Percentiles rank a stretch among this genome's conserved stretches.
Evolutionary conservation across 306 rosid genomes (phyloP).

Genomic region (Cucumis melo): DNA sequence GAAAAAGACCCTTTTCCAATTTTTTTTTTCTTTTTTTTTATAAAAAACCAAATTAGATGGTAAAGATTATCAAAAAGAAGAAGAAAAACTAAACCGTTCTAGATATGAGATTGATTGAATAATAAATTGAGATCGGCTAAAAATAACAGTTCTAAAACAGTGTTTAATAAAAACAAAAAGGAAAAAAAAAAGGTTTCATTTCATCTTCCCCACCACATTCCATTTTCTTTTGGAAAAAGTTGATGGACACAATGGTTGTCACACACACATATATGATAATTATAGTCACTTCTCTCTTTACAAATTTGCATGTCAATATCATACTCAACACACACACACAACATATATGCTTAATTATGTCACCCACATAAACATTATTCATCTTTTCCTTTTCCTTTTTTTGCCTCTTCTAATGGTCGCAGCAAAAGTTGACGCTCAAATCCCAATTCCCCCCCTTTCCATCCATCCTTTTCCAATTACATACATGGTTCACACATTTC

Average conservation of each 20-base stretch:
- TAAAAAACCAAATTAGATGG: no score
- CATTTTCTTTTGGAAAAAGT: neutral
- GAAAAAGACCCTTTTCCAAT: no score
- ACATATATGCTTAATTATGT: neutral
- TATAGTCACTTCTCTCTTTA: neutral
- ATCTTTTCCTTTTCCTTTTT: neutral
- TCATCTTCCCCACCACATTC: neutral
- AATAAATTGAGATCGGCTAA: no score
- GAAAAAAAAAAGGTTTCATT: neutral
- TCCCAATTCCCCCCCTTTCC: neutral
- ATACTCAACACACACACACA: neutral
- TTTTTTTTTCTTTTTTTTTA: no score
- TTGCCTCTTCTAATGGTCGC: neutral
- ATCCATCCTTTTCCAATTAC: neutral
- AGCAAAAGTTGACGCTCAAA: neutral
- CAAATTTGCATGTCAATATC: neutral
- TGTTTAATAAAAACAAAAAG: no score
- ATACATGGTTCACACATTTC: neutral
- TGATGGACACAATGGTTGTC: neutral
- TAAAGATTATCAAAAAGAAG: no score
- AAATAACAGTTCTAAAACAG: no score
- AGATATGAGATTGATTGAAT: no score
- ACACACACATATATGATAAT: neutral
- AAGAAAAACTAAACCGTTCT: no score
- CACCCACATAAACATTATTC: neutral